Evolutionary conservation across 768 basidiomycete genomes (phyloP).

Genomic region (Phaeolepiota aurea): DNA sequence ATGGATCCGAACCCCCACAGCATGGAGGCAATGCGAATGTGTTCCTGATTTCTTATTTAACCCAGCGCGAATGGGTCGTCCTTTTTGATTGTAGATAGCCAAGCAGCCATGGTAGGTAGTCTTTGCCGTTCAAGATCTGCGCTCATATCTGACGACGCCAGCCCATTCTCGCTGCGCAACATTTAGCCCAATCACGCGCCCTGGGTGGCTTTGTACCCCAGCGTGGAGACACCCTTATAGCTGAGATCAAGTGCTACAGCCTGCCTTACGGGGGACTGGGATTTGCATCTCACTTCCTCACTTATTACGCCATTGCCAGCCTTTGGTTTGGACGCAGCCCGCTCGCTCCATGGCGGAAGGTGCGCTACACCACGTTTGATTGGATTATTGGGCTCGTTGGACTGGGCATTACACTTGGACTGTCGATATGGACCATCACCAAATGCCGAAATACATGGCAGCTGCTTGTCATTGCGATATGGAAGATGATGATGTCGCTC

Average conservation of each 20-base stretch:
- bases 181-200: too few relatives aligned
- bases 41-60: too few relatives aligned
- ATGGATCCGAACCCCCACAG: too few relatives aligned
- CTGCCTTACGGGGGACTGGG: conserved; percentile 7
- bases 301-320: conserved; percentile 5
- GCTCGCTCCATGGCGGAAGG: conserved; percentile 1
- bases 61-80: too few relatives aligned
- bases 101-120: too few relatives aligned
- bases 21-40: too few relatives aligned
- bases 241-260: conserved; percentile 6
- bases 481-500: conserved; percentile 6
- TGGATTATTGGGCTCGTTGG: background rate
- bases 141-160: too few relatives aligned
- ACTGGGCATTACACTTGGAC: background rate
- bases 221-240: background rate
- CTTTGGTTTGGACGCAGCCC: conserved; percentile 5
- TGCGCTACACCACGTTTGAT: conserved; percentile 4
- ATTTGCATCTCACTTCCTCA: conserved; percentile 7
- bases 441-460: conserved; percentile 6
- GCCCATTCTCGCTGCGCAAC: too few relatives aligned
- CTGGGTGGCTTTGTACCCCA: conserved; percentile 1
- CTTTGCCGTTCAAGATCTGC: too few relatives aligned
- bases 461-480: conserved; percentile 4
- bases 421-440: conserved; percentile 1
- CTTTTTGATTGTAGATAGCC: too few relatives aligned